Percentiles rank a stretch among this genome's conserved stretches.
phyloP scores from a whole-genome alignment of 129 eudicot species.

The Saposhnikovia divaricata region DNA sequence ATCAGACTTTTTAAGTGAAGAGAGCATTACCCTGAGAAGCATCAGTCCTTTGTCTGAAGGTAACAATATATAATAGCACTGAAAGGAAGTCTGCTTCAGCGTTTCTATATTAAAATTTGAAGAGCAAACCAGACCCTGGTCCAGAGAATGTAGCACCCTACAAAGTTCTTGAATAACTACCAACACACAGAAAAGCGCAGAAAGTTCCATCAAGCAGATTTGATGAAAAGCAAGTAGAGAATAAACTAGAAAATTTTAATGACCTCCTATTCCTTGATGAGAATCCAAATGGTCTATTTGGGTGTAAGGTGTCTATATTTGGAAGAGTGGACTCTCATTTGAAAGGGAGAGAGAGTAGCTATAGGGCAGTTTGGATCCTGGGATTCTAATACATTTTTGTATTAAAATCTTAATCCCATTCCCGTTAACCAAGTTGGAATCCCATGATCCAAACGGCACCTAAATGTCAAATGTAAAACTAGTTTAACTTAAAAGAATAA shows the following conservation, averaged over 20 bases:
- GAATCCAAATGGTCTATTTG: not conserved
- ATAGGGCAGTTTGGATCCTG: too few relatives aligned
- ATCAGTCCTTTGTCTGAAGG: slow-evolving; percentile 76
- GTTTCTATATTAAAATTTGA: slow-evolving; percentile 73
- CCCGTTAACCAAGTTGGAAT: too few relatives aligned
- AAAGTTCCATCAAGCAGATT: not conserved
- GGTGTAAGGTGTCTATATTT: not conserved
- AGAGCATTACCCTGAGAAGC: slow-evolving; percentile 69
- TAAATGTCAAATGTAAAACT: not conserved
- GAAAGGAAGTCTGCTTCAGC: slow-evolving; percentile 51
- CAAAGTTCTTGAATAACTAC: slow-evolving; percentile 80
- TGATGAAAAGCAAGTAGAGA: not conserved
- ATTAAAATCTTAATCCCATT: too few relatives aligned
- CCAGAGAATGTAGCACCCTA: slow-evolving; percentile 54
- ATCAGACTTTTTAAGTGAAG: not conserved
- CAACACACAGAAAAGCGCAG: slow-evolving; percentile 16
- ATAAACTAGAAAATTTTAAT: not conserved
- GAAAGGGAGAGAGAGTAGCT: not conserved
- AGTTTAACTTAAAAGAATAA: not conserved
- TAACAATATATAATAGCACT: slow-evolving; percentile 68
- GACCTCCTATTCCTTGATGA: not conserved
- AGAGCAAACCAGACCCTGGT: slow-evolving; percentile 84
- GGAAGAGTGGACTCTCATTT: not conserved
- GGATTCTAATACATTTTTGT: too few relatives aligned
- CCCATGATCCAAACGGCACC: too few relatives aligned